Conservation (phyloP, 208 protist species). For the Wallacemonas sp. region DNA sequence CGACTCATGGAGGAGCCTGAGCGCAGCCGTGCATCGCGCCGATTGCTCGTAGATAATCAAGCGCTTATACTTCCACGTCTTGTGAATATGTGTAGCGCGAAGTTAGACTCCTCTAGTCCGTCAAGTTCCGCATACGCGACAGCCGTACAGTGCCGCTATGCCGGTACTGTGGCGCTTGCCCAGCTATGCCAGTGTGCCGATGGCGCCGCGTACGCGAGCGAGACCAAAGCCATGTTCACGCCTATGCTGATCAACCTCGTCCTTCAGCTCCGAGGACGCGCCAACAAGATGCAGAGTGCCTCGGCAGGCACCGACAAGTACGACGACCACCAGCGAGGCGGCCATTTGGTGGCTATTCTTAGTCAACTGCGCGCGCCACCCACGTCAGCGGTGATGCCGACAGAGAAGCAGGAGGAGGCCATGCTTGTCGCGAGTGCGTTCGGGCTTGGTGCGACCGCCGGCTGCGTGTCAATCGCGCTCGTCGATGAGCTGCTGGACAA, state of each 20-base stretch:
- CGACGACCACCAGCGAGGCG: too few relatives aligned
- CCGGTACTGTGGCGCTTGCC: constrained; percentile 57
- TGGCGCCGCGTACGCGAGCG: constrained; percentile 39
- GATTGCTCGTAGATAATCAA: constrained; percentile 60
- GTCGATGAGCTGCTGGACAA: constrained; percentile 46
- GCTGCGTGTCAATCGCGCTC: constrained; percentile 55
- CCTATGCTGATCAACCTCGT: constrained; percentile 67
- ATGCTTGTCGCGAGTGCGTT: constrained; percentile 43
- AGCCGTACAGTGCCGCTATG: constrained; percentile 48
- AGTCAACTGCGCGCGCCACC: constrained; percentile 10
- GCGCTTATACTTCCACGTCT: constrained; percentile 62
- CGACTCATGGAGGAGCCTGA: constrained; percentile 47
- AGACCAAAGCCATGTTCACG: constrained; percentile 29
- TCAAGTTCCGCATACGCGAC: constrained; percentile 18
- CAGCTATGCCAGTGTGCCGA: constrained; percentile 55
- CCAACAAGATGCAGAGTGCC: constrained; percentile 10
- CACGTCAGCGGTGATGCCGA: constrained; percentile 38
- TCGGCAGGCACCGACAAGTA: neutral
- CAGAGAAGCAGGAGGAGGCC: constrained; percentile 26
- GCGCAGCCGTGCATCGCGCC: constrained; percentile 46
- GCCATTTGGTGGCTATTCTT: too few relatives aligned
- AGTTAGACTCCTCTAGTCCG: constrained; percentile 17
- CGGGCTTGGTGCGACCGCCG: constrained; percentile 51
- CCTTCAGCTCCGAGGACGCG: constrained; percentile 29
- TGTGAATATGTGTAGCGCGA: constrained; percentile 46